phyloP scores from a whole-genome alignment of 257 asterid species.

The Lantana camara region DNA sequence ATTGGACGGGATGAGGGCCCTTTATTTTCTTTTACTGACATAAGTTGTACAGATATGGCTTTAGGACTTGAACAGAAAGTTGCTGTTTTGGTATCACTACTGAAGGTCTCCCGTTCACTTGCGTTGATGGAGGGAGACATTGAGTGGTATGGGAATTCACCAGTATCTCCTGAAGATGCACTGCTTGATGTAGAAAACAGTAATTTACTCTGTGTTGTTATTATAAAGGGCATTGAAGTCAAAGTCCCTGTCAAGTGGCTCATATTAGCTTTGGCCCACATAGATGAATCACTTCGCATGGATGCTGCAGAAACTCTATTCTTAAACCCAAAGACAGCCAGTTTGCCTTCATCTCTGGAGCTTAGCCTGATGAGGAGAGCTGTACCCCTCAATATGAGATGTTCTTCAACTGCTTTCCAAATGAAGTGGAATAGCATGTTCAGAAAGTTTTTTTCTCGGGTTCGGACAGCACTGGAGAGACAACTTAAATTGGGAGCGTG shows the following conservation, averaged over 20 bases:
- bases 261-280: conserved; percentile 74
- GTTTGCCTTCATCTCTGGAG: conserved; percentile 88
- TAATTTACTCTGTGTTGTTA: conserved; percentile 48
- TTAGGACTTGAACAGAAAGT: conserved; percentile 68
- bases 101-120: conserved; percentile 85
- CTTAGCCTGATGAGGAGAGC: conserved; percentile 84
- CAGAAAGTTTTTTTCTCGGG: conserved; percentile 90
- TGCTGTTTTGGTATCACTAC: conserved; percentile 82
- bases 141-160: conserved; percentile 61
- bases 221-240: conserved; percentile 63
- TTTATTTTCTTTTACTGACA: conserved; percentile 46
- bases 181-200: conserved; percentile 41
- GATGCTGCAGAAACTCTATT: conserved; percentile 96
- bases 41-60: conserved; percentile 37
- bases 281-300: conserved; percentile 89
- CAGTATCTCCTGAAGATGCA: conserved; percentile 41
- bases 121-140: conserved; percentile 93
- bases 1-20: conserved; percentile 48
- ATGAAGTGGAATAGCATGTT: conserved; percentile 99
- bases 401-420: conserved; percentile 89
- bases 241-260: conserved; percentile 82
- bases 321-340: conserved; percentile 84
- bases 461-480: conserved; percentile 85
- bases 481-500: conserved; percentile 73
- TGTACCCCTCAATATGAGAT: conserved; percentile 92